phyloP scores from a whole-genome alignment of 2,329 filamentous ascomycete genomes.

The Aaosphaeria pasadenensis region DNA sequence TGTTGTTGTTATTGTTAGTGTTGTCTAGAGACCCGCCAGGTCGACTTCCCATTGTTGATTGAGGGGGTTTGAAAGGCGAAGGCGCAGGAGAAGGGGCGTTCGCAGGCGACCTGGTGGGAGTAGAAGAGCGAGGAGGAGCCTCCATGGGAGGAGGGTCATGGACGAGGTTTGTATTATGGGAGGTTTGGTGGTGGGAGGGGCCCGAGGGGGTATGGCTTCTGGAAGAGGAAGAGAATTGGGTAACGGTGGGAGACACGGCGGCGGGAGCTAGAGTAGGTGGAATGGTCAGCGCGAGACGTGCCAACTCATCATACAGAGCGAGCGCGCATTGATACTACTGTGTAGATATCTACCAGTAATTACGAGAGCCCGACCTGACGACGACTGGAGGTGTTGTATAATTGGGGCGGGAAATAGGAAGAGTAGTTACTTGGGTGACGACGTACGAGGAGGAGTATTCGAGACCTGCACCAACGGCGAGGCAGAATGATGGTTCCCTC shows the following conservation, averaged over 20 bases:
- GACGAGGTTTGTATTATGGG: constrained; percentile 41
- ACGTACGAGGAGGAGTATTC: constrained; percentile 61
- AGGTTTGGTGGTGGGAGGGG: constrained; percentile 20
- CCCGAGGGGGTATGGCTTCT: constrained; percentile 56
- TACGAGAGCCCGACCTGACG: too few species aligned
- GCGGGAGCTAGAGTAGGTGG: constrained; percentile 4
- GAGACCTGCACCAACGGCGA: constrained; percentile 61
- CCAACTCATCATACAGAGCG: constrained; percentile 38
- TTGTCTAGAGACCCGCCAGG: constrained; percentile 27
- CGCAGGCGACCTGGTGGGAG: constrained; percentile 50
- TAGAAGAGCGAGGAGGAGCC: constrained; percentile 54
- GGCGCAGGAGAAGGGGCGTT: constrained; percentile 37
- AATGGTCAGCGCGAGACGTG: constrained; percentile 25
- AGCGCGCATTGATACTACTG: constrained; percentile 27
- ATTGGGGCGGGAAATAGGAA: background rate
- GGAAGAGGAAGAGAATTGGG: constrained; percentile 49
- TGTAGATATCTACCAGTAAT: too few species aligned
- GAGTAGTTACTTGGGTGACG: background rate
- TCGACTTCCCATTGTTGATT: constrained; percentile 36
- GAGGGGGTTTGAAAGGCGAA: constrained; percentile 17
- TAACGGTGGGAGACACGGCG: constrained; percentile 54
- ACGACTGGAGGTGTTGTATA: too few species aligned
- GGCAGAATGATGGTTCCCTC: constrained; percentile 33
- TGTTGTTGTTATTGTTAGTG: background rate
- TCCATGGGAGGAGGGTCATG: constrained; percentile 50